These are phyloP conservation scores for Pilatotrama ljubarskyi DNA, from an alignment of 768 basidiomycete species.

Conservation along the genomic window DNA sequence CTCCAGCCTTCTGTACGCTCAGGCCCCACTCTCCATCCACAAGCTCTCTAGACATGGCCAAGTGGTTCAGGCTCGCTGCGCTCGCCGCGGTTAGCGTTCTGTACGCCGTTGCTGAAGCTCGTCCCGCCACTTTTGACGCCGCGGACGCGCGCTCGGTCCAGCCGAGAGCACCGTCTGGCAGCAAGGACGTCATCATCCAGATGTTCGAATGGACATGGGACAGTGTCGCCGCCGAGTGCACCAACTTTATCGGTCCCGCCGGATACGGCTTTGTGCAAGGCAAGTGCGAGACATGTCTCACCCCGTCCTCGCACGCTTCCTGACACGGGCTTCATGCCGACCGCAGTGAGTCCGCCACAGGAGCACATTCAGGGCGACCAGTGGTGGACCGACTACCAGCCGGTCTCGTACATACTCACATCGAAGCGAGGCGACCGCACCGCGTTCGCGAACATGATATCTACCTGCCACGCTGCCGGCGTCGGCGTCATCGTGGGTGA, in stretches of 20 bases:
- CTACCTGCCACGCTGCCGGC: conserved; percentile 39
- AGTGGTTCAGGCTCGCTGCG: not conserved
- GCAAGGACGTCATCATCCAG: conserved; percentile 55
- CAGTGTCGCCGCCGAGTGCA: conserved; percentile 63
- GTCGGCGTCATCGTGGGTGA: conserved; percentile 42
- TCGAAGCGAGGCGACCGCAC: conserved; percentile 63
- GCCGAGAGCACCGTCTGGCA: conserved; percentile 9
- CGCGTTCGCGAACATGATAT: conserved; percentile 47
- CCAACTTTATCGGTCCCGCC: conserved; percentile 64
- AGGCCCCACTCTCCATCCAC: not conserved
- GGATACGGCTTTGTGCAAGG: conserved; percentile 74
- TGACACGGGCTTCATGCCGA: not conserved
- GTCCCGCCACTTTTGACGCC: not conserved
- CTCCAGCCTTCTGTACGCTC: not conserved
- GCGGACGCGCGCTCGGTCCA: not conserved
- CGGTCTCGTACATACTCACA: conserved; percentile 62
- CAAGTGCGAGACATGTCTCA: conserved; percentile 9
- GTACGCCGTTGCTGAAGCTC: not conserved
- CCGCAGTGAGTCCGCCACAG: conserved; percentile 47
- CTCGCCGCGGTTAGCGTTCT: not conserved
- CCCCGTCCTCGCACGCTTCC: not conserved
- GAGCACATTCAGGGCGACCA: conserved; percentile 59
- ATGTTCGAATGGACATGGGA: conserved; percentile 67
- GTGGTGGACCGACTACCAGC: conserved; percentile 79
- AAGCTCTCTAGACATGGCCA: not conserved